Conservation (phyloP, 2,329 filamentous ascomycete species). For the Amauroascus niger region DNA sequence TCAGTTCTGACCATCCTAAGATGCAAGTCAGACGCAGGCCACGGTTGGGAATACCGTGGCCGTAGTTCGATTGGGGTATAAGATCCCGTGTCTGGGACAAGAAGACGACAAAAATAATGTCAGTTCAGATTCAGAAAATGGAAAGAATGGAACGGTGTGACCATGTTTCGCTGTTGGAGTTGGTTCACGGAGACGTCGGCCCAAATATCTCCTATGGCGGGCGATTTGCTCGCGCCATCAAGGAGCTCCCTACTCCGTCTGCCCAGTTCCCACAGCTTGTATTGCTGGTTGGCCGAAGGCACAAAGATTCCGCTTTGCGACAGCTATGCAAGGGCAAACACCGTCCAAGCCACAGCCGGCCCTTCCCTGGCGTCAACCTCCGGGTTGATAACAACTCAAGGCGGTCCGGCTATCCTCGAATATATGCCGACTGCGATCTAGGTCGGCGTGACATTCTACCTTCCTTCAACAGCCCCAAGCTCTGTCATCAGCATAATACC, state of each 20-base stretch:
- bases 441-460: not conserved
- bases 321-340: not conserved
- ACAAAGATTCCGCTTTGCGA: not conserved
- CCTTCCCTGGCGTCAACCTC: not conserved
- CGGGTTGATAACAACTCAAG: not conserved
- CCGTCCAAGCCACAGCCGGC: not conserved
- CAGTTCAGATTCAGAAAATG: too few relatives aligned
- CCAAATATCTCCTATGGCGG: not conserved
- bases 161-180: not conserved
- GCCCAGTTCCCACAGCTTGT: not conserved
- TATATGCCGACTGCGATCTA: not conserved
- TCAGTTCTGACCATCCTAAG: too few relatives aligned
- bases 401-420: not conserved
- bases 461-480: not conserved
- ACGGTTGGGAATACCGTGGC: too few relatives aligned
- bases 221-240: not conserved
- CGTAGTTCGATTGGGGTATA: too few relatives aligned
- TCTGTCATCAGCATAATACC: not conserved
- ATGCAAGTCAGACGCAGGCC: too few relatives aligned
- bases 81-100: too few relatives aligned
- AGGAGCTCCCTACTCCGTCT: not conserved
- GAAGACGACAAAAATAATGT: too few relatives aligned
- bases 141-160: constrained; percentile 1
- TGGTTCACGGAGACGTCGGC: not conserved
- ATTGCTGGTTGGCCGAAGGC: not conserved